Percentiles rank a stretch among this genome's conserved stretches.
Evolutionary conservation across 176 grass and related monocot species (phyloP).

Genomic region (Tuctoria greenei): DNA sequence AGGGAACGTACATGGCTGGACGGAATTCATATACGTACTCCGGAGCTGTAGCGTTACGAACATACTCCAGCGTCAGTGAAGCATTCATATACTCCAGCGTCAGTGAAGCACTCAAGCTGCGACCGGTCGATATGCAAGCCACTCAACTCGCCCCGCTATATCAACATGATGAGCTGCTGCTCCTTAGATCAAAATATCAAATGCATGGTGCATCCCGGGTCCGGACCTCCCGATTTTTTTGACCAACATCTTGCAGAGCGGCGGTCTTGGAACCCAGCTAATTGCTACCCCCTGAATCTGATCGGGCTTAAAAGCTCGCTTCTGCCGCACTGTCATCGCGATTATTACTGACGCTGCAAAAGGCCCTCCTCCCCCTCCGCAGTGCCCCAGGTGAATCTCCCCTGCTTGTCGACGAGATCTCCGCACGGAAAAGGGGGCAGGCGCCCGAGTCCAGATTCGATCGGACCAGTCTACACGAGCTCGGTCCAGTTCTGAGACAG

Average conservation of each 20-base stretch:
- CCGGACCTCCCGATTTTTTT: not conserved
- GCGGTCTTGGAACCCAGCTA: too few species aligned
- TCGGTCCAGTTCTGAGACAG: too few species aligned
- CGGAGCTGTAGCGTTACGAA: not conserved
- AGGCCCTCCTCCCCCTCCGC: not conserved
- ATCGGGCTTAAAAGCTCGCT: not conserved
- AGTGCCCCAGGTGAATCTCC: not conserved
- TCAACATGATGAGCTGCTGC: constrained; percentile 6
- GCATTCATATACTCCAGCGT: not conserved
- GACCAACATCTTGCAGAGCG: too few species aligned
- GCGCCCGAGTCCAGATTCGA: too few species aligned
- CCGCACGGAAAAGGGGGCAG: constrained; percentile 10
- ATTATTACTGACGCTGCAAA: constrained; percentile 28
- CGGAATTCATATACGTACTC: not conserved
- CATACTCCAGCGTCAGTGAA: too few species aligned
- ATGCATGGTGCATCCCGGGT: not conserved
- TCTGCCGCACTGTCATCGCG: not conserved
- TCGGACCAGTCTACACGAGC: not conserved
- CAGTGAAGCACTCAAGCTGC: constrained; percentile 7
- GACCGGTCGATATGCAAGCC: not conserved
- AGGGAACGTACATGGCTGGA: not conserved
- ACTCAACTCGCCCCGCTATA: constrained; percentile 24
- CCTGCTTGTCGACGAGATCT: constrained; percentile 7
- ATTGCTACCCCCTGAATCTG: not conserved
- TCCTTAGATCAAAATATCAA: not conserved